Base-by-base conservation (phyloP, 225 moss, liverwort and hornwort genomes). In the Asterella californica region DNA sequence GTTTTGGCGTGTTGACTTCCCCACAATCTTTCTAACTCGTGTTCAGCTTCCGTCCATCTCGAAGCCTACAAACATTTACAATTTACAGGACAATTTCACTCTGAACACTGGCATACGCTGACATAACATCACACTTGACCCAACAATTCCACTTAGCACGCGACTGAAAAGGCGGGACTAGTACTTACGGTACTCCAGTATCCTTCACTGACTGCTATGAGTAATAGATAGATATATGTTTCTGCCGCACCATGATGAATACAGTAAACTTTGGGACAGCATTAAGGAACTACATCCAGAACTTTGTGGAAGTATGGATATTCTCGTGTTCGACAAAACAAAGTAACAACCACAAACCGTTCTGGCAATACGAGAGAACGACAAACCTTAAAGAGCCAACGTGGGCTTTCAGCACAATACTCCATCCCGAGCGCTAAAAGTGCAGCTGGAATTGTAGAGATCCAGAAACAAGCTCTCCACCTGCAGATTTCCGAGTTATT, bases 401-500 rank as follows among this genome's bases (percentile, higher is more conserved):
- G 88, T 34, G 96, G 96, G 78, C 96, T 96, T 83, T 96, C 96
- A 15, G 91, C 90, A 76, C 96, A 94, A 72, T 86, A 82, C 81
- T 90, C 91, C 92, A 96, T 96, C 36, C 85, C 92, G 25, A 92
- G 45, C 17, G 87, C 89, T 7, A 96, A 85, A 76, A 90, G 45
- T 72, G 71, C 89, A 64, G 94, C 96, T 76, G 94, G 96, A 55
- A 96, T 78, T 36, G 89, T 88, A 70, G 94, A 86, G 70, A 96
- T 88, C 94, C 92, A 92, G 79, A 96, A 96, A 74, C 94, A 96
- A 18, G 85, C 84, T 82, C 94, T 88, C 94, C 96, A 96, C 91
- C 91, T 92, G 87, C 73, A 48, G 22, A 71, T 21, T 71, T 71
- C 18, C 60, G 10, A 61, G 22, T 61, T 61, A n/a, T 2, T 61